Percentiles rank a stretch among this genome's conserved stretches.
Evolutionary conservation across 148 eudicot species (phyloP).

Genomic region (Nepenthes mirabilis): DNA sequence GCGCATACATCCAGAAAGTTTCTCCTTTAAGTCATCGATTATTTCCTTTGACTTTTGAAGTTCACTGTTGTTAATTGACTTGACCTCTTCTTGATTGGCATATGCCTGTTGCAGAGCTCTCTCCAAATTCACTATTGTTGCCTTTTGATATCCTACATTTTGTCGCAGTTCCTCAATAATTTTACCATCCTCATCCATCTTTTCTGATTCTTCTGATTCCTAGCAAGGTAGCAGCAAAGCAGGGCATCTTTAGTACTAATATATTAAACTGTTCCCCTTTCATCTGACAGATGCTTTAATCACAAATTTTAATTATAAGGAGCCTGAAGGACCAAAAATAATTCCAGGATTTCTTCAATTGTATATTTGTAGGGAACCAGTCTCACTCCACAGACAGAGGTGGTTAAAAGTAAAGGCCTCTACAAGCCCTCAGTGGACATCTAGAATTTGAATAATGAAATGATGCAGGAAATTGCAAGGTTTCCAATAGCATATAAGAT

Average conservation of each 20-base stretch:
- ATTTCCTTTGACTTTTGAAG: constrained; percentile 65
- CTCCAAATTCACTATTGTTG: constrained; percentile 66
- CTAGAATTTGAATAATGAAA: too few relatives aligned
- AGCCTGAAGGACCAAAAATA: too few relatives aligned
- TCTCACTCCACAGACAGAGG: too few relatives aligned
- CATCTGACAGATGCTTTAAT: too few relatives aligned
- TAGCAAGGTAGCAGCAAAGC: constrained; percentile 22
- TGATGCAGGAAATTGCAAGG: too few relatives aligned
- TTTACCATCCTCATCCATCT: constrained; percentile 96
- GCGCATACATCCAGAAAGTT: constrained; percentile 42
- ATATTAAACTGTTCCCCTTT: too few relatives aligned
- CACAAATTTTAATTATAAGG: too few relatives aligned
- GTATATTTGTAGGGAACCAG: too few relatives aligned
- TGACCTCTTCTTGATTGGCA: constrained; percentile 68
- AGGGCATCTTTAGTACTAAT: neutral
- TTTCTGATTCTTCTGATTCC: constrained; percentile 97
- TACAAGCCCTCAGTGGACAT: too few relatives aligned
- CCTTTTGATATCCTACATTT: constrained; percentile 56
- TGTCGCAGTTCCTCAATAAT: constrained; percentile 68
- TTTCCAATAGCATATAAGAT: too few relatives aligned
- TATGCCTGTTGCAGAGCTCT: constrained; percentile 72
- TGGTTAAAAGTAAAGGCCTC: too few relatives aligned
- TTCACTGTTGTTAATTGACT: constrained; percentile 44
- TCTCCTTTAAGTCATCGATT: constrained; percentile 74
- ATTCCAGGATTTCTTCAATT: too few relatives aligned